Evolutionary conservation across 768 basidiomycete species (phyloP).

Genomic region (Suillus decipiens): DNA sequence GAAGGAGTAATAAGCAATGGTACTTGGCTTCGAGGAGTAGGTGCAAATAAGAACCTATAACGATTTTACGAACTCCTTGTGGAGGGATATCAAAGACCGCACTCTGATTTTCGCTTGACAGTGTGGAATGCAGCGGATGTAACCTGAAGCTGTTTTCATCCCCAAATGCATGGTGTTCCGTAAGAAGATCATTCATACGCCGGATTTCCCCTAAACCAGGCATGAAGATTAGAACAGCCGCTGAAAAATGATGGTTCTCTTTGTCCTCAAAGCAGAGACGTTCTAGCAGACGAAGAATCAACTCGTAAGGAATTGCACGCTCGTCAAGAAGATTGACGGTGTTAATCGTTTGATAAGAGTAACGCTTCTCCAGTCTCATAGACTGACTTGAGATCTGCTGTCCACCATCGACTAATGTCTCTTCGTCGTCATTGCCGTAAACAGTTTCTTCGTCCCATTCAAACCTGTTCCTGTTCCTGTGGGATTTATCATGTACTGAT

Average conservation of each 20-base stretch:
- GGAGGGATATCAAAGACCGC: constrained; percentile 91
- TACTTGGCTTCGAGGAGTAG: constrained; percentile 14
- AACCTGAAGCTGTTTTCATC: constrained; percentile 63
- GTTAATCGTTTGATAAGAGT: constrained; percentile 69
- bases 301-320: constrained; percentile 86
- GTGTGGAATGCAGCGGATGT: constrained; percentile 88
- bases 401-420: constrained; percentile 25
- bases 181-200: constrained; percentile 77
- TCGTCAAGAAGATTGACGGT: constrained; percentile 89
- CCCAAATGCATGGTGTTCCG: constrained; percentile 75
- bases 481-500: constrained; percentile 63
- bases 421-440: constrained; percentile 64
- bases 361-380: constrained; percentile 73
- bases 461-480: constrained; percentile 56
- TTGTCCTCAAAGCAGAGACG: constrained; percentile 73
- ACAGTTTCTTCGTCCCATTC: constrained; percentile 83
- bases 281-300: constrained; percentile 84
- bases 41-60: constrained; percentile 65
- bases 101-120: constrained; percentile 88
- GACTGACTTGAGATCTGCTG: constrained; percentile 20
- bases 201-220: constrained; percentile 95
- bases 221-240: constrained; percentile 89
- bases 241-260: constrained; percentile 56
- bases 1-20: constrained; percentile 4
- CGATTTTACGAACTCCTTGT: constrained; percentile 82